Evolutionary conservation across 805 yeast species (phyloP).

Genomic region (Sugiyamaella floridensis): DNA sequence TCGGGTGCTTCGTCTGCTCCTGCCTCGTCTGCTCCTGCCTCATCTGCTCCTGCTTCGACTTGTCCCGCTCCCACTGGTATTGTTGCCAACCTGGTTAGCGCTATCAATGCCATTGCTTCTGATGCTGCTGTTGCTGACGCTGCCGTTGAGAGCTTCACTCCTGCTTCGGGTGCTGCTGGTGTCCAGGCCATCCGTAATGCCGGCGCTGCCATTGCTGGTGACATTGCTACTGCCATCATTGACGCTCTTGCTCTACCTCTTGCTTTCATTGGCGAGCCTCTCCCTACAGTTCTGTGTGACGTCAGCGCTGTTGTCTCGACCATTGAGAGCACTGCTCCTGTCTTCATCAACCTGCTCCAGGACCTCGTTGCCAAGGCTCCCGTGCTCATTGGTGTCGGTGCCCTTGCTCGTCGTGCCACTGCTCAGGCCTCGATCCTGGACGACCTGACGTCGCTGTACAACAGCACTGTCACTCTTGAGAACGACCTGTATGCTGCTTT

Average conservation of each 20-base stretch:
- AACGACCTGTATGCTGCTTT: not conserved
- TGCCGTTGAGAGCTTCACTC: constrained; percentile 32
- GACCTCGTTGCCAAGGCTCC: not conserved
- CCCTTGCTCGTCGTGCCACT: not conserved
- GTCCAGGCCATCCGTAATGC: constrained; percentile 51
- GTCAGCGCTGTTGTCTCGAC: constrained; percentile 24
- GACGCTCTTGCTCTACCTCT: not conserved
- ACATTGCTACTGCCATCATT: not conserved
- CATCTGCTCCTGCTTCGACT: not conserved
- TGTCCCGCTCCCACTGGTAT: constrained; percentile 48
- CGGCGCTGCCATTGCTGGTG: constrained; percentile 45
- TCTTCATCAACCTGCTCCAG: not conserved
- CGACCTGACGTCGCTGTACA: not conserved
- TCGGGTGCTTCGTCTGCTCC: constrained; percentile 1
- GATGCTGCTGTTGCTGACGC: not conserved
- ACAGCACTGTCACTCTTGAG: not conserved
- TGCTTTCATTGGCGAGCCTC: not conserved
- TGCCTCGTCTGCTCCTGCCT: not conserved
- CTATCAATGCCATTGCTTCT: not conserved
- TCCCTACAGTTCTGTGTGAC: constrained; percentile 29
- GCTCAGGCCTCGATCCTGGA: not conserved
- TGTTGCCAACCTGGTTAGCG: not conserved
- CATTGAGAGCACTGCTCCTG: not conserved
- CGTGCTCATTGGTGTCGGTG: not conserved
- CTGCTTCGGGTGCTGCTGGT: constrained; percentile 62